Evolutionary conservation across 495 filamentous ascomycete species (phyloP).

Genomic region (Talaromyces adpressus): DNA sequence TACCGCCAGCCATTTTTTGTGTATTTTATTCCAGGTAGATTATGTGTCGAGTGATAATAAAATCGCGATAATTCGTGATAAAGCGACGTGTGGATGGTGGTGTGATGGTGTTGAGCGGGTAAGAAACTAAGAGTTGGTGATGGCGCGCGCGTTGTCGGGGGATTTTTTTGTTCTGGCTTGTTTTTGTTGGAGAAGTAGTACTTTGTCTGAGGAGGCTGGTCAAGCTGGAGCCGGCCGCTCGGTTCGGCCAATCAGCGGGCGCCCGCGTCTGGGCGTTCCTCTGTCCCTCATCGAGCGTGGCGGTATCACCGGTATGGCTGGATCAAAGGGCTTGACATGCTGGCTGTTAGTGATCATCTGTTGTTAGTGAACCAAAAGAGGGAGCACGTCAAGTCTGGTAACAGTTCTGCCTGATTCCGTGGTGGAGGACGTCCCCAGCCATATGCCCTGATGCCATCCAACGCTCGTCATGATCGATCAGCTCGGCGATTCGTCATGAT

Average conservation of each 20-base stretch:
- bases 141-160: constrained; percentile 34
- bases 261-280: neutral
- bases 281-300: neutral
- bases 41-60: neutral
- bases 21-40: neutral
- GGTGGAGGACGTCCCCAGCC: neutral
- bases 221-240: neutral
- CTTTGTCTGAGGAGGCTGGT: constrained; percentile 2
- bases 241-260: constrained; percentile 1
- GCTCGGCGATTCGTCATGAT: neutral
- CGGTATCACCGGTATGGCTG: neutral
- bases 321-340: neutral
- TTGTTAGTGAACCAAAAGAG: neutral
- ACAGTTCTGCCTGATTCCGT: neutral
- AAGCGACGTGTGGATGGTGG: constrained; percentile 26
- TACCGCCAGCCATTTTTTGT: constrained; percentile 69
- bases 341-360: neutral
- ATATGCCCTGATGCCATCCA: neutral
- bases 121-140: too few relatives aligned
- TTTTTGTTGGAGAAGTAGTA: neutral
- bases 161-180: neutral
- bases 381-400: neutral
- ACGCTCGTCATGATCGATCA: neutral
- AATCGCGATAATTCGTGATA: constrained; percentile 1
- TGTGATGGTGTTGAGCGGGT: constrained; percentile 1